Evolutionary conservation across 192 early-diverging fungal species (phyloP).

Genomic region (Entomortierella lignicola): DNA sequence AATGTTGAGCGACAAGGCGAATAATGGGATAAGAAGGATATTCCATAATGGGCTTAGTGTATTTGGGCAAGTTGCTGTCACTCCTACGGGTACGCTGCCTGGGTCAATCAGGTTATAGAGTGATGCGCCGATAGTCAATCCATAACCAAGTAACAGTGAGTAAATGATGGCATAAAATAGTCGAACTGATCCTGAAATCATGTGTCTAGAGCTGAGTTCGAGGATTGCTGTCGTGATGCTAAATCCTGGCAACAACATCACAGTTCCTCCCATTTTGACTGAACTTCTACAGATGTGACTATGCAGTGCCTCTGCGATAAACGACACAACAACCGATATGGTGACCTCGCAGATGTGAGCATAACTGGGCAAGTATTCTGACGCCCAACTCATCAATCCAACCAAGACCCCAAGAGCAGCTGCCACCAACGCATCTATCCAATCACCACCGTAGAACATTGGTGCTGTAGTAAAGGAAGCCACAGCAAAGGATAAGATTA

Average conservation of each 20-base stretch:
- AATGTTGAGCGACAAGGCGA: slow-evolving; percentile 59
- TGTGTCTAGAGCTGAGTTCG: slow-evolving; percentile 89
- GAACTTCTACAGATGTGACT: slow-evolving; percentile 69
- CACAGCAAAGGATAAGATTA: slow-evolving; percentile 64
- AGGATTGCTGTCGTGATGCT: slow-evolving; percentile 86
- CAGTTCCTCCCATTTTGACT: slow-evolving; percentile 65
- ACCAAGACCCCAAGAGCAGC: slow-evolving; percentile 61
- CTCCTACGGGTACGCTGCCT: slow-evolving; percentile 12
- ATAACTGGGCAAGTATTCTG: slow-evolving; percentile 67
- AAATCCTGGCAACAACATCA: slow-evolving; percentile 81
- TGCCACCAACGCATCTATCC: slow-evolving; percentile 72
- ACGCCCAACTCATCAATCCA: slow-evolving; percentile 65
- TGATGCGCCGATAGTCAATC: slow-evolving; percentile 73
- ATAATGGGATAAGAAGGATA: slow-evolving; percentile 63
- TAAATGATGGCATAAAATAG: slow-evolving; percentile 86
- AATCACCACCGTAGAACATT: slow-evolving; percentile 77
- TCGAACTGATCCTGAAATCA: slow-evolving; percentile 90
- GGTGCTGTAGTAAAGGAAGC: slow-evolving; percentile 71
- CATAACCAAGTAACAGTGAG: slow-evolving; percentile 83
- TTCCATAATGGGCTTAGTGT: slow-evolving; percentile 53
- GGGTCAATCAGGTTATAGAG: slow-evolving; percentile 63
- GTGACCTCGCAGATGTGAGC: slow-evolving; percentile 64
- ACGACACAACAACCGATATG: slow-evolving; percentile 61
- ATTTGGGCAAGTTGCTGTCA: slow-evolving; percentile 18
- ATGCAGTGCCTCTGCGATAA: slow-evolving; percentile 64